These are phyloP conservation scores for Lepidium aucheri DNA, from an alignment of 345 rosid genomes.

Conservation along the genomic window DNA sequence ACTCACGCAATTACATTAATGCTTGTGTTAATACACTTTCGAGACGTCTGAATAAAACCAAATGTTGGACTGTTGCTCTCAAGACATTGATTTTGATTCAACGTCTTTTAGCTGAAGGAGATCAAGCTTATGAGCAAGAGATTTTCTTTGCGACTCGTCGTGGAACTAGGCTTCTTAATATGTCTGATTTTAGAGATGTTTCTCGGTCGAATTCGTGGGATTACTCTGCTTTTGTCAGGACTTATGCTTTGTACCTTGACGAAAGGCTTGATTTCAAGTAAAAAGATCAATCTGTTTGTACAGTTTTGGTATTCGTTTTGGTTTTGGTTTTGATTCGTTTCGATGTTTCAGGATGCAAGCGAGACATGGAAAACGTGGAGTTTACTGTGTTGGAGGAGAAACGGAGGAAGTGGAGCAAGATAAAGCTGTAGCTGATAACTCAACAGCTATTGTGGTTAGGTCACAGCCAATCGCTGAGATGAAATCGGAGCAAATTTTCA, in stretches of 20 bases:
- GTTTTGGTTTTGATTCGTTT: neutral
- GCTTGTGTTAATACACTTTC: constrained; percentile 53
- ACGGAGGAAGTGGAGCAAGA: constrained; percentile 24
- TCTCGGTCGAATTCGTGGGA: constrained; percentile 66
- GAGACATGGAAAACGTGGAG: constrained; percentile 46
- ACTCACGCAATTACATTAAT: constrained; percentile 48
- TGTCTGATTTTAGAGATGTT: constrained; percentile 70
- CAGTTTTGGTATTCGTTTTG: no score
- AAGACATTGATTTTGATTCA: constrained; percentile 70
- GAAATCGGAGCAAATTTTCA: constrained; percentile 50
- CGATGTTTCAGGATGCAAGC: constrained; percentile 39
- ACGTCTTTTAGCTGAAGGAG: constrained; percentile 55
- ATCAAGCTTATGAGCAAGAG: constrained; percentile 75
- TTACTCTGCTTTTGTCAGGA: constrained; percentile 74
- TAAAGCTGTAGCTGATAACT: constrained; percentile 3
- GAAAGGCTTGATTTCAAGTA: constrained; percentile 58
- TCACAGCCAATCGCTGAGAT: constrained; percentile 51
- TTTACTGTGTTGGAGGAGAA: constrained; percentile 39
- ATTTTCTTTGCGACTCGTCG: constrained; percentile 80
- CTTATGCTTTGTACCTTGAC: constrained; percentile 67
- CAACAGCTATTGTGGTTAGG: constrained; percentile 15
- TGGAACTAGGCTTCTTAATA: constrained; percentile 71
- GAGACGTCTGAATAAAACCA: constrained; percentile 69
- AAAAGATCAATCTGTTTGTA: neutral
- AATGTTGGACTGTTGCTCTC: constrained; percentile 80